Conservation (phyloP, 2,329 filamentous ascomycete species). For the Stemphylium beticola region DNA sequence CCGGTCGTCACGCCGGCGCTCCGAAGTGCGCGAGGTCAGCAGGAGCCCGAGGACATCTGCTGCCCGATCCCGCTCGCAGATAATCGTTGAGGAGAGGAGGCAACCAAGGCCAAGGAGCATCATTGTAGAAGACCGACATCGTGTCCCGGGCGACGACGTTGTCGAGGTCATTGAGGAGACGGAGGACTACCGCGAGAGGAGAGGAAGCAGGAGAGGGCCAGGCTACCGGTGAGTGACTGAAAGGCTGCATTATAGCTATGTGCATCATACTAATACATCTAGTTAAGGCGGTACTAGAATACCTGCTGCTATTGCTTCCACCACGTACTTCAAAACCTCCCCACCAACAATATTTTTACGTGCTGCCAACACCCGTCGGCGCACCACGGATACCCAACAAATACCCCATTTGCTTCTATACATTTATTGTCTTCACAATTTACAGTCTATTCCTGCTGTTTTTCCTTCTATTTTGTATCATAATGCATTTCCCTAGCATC, state of each 20-base stretch:
- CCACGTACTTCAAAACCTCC: neutral
- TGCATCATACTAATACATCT: neutral
- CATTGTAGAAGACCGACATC: slow-evolving; percentile 52
- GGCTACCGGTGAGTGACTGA: slow-evolving; percentile 57
- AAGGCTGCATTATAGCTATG: neutral
- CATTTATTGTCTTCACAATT: neutral
- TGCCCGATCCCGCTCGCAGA: slow-evolving; percentile 40
- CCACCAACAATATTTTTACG: neutral
- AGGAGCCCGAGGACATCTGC: slow-evolving; percentile 43
- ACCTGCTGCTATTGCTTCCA: neutral
- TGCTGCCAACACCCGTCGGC: neutral
- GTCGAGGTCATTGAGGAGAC: slow-evolving; percentile 66
- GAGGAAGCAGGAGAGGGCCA: slow-evolving; percentile 46
- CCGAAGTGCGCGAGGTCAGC: slow-evolving; percentile 48
- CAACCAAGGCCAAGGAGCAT: slow-evolving; percentile 45
- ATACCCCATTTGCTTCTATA: neutral
- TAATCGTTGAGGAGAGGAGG: slow-evolving; percentile 49
- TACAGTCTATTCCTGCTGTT: neutral
- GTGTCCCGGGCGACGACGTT: slow-evolving; percentile 60
- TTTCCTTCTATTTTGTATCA: slow-evolving; percentile 12
- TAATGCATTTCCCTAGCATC: slow-evolving; percentile 11
- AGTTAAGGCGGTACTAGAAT: slow-evolving; percentile 8
- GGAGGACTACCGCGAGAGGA: slow-evolving; percentile 49
- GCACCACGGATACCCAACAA: slow-evolving; percentile 8
- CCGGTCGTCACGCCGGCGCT: slow-evolving; percentile 41